Evolutionary conservation across 768 basidiomycete species (phyloP), one percentile per base, ranked within the genome.

Genomic region (Mycena olivaceomarginata): DNA sequence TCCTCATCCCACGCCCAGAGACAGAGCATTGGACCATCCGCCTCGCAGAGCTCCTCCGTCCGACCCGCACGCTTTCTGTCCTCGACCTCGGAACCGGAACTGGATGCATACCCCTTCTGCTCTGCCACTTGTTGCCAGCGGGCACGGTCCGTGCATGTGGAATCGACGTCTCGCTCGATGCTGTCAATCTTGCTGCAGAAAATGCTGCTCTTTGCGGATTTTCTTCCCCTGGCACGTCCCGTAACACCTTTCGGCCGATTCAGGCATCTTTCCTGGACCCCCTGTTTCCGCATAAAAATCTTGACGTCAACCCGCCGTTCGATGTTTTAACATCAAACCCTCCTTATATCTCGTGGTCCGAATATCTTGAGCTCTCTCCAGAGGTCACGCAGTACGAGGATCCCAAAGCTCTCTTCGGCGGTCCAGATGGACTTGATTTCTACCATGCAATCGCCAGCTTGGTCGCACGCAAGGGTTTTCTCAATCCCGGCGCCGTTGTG

Each of bases 51-150:
- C 81, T 83, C n/a, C 80, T 92, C 67, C 76, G 84, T 4, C 88
- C 89, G 10, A 82, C 84, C 70, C 83, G 79, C 64, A 85, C 87
- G 72, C 78, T 86, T 60, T 87, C 86, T 41, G 85, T 98, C 39
- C 88, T 99, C 43, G 98, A 99, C 86, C 92, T 99, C 60, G 97
- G 98, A 84, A 98, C 97, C 7, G 98, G 98, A 62, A 92, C 96
- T 0, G 98, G 95, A 16, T 97, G 97, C 83, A 97, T 99, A 67
- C 95, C 97, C 2, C 90, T 98, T 56, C 88, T 96, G n/a, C 88
- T 99, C 20, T 93, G 93, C 81, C 90, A 93, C 79, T 85, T 92
- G 63, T 91, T 92, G 86, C 91, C 92, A 18, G 84, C 87, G 60
- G 92, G 91, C 65, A 89, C 87, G 77, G 79, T 92, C 62, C 86